These are phyloP conservation scores for Bacidia gigantensis DNA, from an alignment of 495 filamentous ascomycete species.

Conservation along the genomic window DNA sequence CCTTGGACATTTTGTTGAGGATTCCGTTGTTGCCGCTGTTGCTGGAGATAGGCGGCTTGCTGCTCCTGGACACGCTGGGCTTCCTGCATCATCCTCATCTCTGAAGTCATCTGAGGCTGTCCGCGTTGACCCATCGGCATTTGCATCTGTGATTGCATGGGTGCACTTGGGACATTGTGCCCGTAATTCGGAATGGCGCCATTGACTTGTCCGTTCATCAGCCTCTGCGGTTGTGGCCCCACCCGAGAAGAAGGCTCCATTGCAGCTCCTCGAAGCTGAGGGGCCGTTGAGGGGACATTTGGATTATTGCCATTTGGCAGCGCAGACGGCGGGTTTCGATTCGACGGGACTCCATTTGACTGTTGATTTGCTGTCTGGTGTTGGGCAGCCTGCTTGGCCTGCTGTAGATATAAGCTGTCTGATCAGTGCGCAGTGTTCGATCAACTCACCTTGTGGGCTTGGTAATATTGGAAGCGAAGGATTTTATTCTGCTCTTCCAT, in stretches of 20 bases:
- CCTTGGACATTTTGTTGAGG: slow-evolving; percentile 15
- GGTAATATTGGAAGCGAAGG: slow-evolving; percentile 41
- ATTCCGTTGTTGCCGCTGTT: slow-evolving; percentile 41
- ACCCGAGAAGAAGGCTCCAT: slow-evolving; percentile 26
- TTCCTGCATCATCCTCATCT: slow-evolving; percentile 42
- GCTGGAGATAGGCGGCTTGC: slow-evolving; percentile 47
- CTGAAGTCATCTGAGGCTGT: slow-evolving; percentile 39
- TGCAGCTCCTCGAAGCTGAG: slow-evolving; percentile 4
- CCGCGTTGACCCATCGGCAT: slow-evolving; percentile 46
- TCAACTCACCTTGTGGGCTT: background rate
- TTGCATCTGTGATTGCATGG: slow-evolving; percentile 47
- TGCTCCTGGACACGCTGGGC: slow-evolving; percentile 50
- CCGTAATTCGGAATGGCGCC: slow-evolving; percentile 37
- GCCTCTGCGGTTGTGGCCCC: slow-evolving; percentile 27
- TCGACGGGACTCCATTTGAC: slow-evolving; percentile 24
- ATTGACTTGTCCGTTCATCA: slow-evolving; percentile 28
- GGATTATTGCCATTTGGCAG: slow-evolving; percentile 29
- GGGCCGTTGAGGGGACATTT: slow-evolving; percentile 17
- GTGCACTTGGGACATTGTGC: slow-evolving; percentile 50
- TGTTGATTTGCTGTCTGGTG: slow-evolving; percentile 31
- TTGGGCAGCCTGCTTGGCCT: slow-evolving; percentile 28
- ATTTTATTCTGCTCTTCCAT: slow-evolving; percentile 58
- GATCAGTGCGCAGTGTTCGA: background rate
- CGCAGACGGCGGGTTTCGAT: slow-evolving; percentile 16
- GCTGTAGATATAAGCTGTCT: slow-evolving; percentile 12